A percentile compares a stretch with the other conserved stretches of the same genome.
Evolutionary conservation across 2,329 filamentous ascomycete species (phyloP).

Genomic region (Acephala macrosclerotiorum): DNA sequence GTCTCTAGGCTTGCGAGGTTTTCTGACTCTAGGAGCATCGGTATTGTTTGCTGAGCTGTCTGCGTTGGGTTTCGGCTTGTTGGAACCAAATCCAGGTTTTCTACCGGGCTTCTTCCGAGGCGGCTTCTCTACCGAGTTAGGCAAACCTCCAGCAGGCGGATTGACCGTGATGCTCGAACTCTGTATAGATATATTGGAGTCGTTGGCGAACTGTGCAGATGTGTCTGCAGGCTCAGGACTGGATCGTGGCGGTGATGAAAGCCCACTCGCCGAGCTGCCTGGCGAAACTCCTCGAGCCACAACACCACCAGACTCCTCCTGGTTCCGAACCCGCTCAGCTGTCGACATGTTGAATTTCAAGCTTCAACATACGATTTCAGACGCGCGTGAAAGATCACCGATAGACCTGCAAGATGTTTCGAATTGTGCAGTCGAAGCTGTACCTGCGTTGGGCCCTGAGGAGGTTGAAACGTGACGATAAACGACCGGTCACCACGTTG

Average conservation of each 20-base stretch:
- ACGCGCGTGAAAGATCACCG: slow-evolving; percentile 6
- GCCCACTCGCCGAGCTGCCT: slow-evolving; percentile 50
- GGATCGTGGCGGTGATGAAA: slow-evolving; percentile 60
- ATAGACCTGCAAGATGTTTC: slow-evolving; percentile 5
- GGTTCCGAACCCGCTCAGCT: slow-evolving; percentile 21
- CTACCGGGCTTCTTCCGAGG: slow-evolving; percentile 68
- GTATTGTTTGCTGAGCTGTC: slow-evolving; percentile 50
- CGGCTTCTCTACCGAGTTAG: slow-evolving; percentile 32
- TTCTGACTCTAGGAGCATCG: slow-evolving; percentile 53
- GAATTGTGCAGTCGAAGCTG: slow-evolving; percentile 3
- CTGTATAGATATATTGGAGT: slow-evolving; percentile 23
- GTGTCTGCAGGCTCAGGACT: slow-evolving; percentile 59
- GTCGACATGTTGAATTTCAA: slow-evolving; percentile 22
- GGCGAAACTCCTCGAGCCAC: slow-evolving; percentile 29
- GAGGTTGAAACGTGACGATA: slow-evolving; percentile 31
- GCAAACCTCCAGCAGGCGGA: slow-evolving; percentile 23
- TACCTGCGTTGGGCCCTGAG: slow-evolving; percentile 6
- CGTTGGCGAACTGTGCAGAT: slow-evolving; percentile 42
- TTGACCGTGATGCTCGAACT: slow-evolving; percentile 38
- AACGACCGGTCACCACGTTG: slow-evolving; percentile 19
- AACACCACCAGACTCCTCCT: slow-evolving; percentile 29
- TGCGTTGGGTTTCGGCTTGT: slow-evolving; percentile 48
- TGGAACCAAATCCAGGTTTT: slow-evolving; percentile 62
- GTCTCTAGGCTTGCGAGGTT: slow-evolving; percentile 64
- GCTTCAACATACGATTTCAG: slow-evolving; percentile 6